A percentile compares a stretch with the other conserved stretches of the same genome.
Evolutionary conservation across 1,284 basidiomycete species (phyloP).

Genomic region (Sphagnurus paluster): DNA sequence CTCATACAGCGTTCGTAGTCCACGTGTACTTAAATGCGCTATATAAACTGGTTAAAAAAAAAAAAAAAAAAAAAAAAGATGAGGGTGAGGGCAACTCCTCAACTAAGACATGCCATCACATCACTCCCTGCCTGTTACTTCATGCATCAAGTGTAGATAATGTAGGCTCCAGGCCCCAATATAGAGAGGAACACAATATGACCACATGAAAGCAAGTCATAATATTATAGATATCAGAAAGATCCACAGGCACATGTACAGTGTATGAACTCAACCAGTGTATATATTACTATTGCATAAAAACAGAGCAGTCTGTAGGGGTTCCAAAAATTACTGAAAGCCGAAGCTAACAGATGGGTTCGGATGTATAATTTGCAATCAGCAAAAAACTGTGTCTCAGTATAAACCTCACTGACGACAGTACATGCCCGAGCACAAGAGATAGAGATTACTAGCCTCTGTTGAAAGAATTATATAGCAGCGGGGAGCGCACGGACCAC

Average conservation of each 20-base stretch:
- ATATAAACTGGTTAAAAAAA: too few relatives aligned
- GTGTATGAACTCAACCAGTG: not conserved
- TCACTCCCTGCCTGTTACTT: too few relatives aligned
- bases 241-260: too few relatives aligned
- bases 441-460: slow-evolving; percentile 40
- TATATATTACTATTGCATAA: slow-evolving; percentile 5
- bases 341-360: slow-evolving; percentile 77
- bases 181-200: not conserved
- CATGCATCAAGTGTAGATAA: too few relatives aligned
- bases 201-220: too few relatives aligned
- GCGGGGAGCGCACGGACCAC: slow-evolving; percentile 43
- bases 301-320: slow-evolving; percentile 14
- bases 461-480: slow-evolving; percentile 25
- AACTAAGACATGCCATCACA: too few relatives aligned
- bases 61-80: too few relatives aligned
- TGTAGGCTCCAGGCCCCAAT: too few relatives aligned
- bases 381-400: slow-evolving; percentile 91
- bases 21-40: too few relatives aligned
- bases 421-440: slow-evolving; percentile 92
- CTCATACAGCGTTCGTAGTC: too few relatives aligned
- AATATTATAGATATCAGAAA: too few relatives aligned
- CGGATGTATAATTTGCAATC: slow-evolving; percentile 92
- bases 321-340: slow-evolving; percentile 80
- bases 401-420: slow-evolving; percentile 90
- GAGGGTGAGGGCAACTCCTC: too few relatives aligned